phyloP scores from a whole-genome alignment of 169 alveolate species.

The Plasmodium knowlesi region DNA sequence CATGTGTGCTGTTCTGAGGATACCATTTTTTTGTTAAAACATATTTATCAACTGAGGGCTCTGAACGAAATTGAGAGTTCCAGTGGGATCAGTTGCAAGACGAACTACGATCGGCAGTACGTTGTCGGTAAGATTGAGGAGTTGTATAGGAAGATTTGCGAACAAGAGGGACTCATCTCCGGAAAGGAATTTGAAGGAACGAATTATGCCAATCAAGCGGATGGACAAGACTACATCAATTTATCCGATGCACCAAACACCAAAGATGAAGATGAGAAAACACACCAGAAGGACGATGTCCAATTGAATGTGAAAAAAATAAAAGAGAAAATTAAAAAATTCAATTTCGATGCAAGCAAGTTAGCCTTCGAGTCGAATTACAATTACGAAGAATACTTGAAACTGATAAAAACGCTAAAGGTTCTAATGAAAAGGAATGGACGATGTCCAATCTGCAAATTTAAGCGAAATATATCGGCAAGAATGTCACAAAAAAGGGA shows the following conservation, averaged over 20 bases:
- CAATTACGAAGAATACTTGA: conserved; percentile 52
- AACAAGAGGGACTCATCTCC: background rate
- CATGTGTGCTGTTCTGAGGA: conserved; percentile 75
- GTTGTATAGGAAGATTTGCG: conserved; percentile 52
- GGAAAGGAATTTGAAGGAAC: background rate
- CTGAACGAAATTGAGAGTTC: conserved; percentile 76
- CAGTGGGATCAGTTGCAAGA: conserved; percentile 46
- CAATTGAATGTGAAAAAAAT: background rate
- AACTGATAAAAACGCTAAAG: conserved; percentile 9
- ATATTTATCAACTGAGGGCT: conserved; percentile 76
- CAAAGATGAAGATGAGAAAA: background rate
- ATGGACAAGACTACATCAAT: background rate
- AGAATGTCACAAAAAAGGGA: conserved; percentile 31
- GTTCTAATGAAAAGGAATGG: conserved; percentile 7
- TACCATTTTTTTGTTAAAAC: conserved; percentile 74
- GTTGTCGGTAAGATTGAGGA: conserved; percentile 46
- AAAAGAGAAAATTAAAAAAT: conserved; percentile 39
- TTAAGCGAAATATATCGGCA: conserved; percentile 4
- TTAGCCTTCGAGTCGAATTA: conserved; percentile 47
- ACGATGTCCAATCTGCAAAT: conserved; percentile 1
- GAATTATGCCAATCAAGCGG: conserved; percentile 12
- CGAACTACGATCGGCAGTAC: conserved; percentile 67
- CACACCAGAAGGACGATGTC: background rate
- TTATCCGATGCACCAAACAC: background rate
- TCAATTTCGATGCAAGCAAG: conserved; percentile 29